phyloP scores from a whole-genome alignment of 148 eudicot genomes.

The Bassia scoparia region DNA sequence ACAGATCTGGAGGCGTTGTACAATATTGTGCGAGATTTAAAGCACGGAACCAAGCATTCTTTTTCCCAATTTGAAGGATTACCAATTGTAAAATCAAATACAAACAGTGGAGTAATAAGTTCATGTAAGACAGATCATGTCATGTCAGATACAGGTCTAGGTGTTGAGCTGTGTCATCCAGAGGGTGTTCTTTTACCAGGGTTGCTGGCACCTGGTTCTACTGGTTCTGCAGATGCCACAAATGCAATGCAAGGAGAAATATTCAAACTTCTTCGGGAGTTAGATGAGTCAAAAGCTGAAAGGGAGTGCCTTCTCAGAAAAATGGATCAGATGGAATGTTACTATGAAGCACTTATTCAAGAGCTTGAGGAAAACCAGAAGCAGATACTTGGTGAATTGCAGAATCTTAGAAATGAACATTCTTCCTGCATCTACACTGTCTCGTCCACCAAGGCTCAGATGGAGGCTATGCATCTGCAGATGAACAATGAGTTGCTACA shows the following conservation, averaged over 20 bases:
- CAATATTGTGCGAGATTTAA: conserved; percentile 46
- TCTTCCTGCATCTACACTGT: conserved; percentile 69
- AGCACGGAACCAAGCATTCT: conserved; percentile 40
- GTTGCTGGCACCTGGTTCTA: conserved; percentile 42
- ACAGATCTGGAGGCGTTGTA: conserved; percentile 60
- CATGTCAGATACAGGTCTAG: conserved; percentile 48
- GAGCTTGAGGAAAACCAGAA: conserved; percentile 96
- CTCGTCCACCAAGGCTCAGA: conserved; percentile 60
- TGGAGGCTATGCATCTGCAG: conserved; percentile 71
- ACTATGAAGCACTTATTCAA: conserved; percentile 91
- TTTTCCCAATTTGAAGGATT: conserved; percentile 24
- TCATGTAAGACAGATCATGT: conserved; percentile 32
- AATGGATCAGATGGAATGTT: conserved; percentile 95
- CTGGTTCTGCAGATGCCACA: conserved; percentile 44
- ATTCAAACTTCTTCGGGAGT: conserved; percentile 66
- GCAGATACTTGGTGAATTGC: conserved; percentile 77
- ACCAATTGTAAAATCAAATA: conserved; percentile 26
- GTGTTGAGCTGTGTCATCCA: conserved; percentile 75
- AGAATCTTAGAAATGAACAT: conserved; percentile 80
- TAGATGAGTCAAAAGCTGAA: conserved; percentile 75
- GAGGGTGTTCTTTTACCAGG: conserved; percentile 66
- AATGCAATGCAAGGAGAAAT: conserved; percentile 64
- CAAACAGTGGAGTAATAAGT: conserved; percentile 21
- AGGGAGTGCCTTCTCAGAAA: conserved; percentile 60
- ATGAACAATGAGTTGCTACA: conserved; percentile 58